Evolutionary conservation across 176 grass and related monocot species (phyloP).

Genomic region (Eragrostis nindensis): DNA sequence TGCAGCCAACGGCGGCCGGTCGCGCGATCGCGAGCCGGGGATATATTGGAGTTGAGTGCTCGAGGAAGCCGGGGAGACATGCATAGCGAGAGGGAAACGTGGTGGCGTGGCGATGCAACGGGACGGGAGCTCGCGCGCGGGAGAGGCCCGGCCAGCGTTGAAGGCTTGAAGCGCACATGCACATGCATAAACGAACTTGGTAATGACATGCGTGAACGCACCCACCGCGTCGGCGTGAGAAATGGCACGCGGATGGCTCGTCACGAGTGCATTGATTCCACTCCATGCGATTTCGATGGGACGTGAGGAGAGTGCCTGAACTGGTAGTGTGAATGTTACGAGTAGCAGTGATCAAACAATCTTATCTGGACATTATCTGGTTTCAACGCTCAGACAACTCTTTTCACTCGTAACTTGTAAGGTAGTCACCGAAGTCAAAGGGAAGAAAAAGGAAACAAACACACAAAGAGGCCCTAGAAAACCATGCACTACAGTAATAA

Average conservation of each 20-base stretch:
- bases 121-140: too few species aligned
- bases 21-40: not conserved
- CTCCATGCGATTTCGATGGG: too few species aligned
- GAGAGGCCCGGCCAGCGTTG: not conserved
- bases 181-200: not conserved
- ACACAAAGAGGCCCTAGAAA: slow-evolving; percentile 1
- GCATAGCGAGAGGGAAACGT: too few species aligned
- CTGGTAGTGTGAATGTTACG: not conserved
- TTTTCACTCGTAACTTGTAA: not conserved
- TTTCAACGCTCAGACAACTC: too few species aligned
- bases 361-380: not conserved
- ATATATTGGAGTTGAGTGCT: not conserved
- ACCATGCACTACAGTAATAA: not conserved
- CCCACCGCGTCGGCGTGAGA: slow-evolving; percentile 4
- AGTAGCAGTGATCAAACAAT: not conserved
- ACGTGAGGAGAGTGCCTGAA: not conserved
- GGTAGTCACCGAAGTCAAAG: slow-evolving; percentile 6
- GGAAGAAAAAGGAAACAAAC: not conserved
- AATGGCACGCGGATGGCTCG: not conserved
- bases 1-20: not conserved
- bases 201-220: not conserved
- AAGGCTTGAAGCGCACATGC: not conserved
- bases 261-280: too few species aligned
- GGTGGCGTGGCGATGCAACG: too few species aligned
- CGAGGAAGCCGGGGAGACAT: too few species aligned